Evolutionary conservation across 169 alveolate species (phyloP), one percentile per base, ranked within the genome.

Genomic region (Plasmodium falciparum): DNA sequence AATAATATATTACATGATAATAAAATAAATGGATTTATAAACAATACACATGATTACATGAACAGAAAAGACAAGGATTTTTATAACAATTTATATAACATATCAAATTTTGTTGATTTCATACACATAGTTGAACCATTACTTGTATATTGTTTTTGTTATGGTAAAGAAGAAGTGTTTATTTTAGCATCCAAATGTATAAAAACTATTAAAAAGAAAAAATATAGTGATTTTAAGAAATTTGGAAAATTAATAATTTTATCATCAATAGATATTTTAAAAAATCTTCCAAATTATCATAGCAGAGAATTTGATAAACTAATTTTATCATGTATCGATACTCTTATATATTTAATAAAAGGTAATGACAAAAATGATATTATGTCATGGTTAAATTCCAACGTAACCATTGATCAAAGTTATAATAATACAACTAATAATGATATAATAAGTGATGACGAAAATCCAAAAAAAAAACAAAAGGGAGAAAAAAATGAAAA

Each of bases 151-250:
- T 86, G 85, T 39, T 86, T 22, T 47, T 86, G 92, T 62, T 70
- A 86, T 73, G 92, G 92, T 8, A 86, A 86, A 54, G 92, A 63
- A 49, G 92, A 86, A 7, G 88, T 86, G 22, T 86, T 86, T 72
- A 45, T 86, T 15, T 47, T 86, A 39, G 24, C 92, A 45, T 86
- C 92, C 17, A 70, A 61, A 33, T 86, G 92, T 66, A 86, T 86
- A 24, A 72, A 72, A 86, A 24, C 20, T 26, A 71, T 86, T 71
- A 86, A 86, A 22, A 50, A 62, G 26, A 86, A 86, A 39, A 70
- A 72, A 62, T 86, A 45, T 20, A 17, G 78, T 29, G 65, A 70
- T 72, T 86, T 86, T 43, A 86, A 15, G 22, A 86, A 86, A 50
- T 86, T 58, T 86, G 92, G 92, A 11, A 59, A 70, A 61, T 86